phyloP scores from a whole-genome alignment of 495 filamentous ascomycete genomes.

The Cryomyces antarcticus region DNA sequence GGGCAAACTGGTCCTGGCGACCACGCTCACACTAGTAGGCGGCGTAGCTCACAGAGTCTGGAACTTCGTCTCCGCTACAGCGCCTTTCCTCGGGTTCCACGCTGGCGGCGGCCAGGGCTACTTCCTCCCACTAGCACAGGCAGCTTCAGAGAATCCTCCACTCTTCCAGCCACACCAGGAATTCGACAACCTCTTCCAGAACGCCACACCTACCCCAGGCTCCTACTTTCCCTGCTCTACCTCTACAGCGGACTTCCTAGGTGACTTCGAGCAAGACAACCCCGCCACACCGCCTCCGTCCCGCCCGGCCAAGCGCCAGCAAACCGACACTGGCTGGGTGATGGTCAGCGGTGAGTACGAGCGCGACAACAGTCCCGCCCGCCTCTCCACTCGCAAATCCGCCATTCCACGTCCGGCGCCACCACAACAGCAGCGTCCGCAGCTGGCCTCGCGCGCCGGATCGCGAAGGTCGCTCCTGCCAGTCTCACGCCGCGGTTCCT shows the following conservation, averaged over 20 bases:
- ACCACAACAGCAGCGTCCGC: background rate
- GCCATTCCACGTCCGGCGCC: background rate
- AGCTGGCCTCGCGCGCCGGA: background rate
- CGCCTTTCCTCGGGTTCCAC: slow-evolving; percentile 64
- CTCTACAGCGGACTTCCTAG: too few species aligned
- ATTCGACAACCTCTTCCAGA: slow-evolving; percentile 12
- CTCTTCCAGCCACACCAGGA: slow-evolving; percentile 17
- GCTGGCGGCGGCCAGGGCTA: slow-evolving; percentile 65
- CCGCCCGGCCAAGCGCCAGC: slow-evolving; percentile 29
- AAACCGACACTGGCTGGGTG: slow-evolving; percentile 42
- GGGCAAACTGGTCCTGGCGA: slow-evolving; percentile 17
- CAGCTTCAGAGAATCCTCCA: slow-evolving; percentile 13
- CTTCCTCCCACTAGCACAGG: slow-evolving; percentile 11
- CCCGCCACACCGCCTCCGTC: slow-evolving; percentile 5
- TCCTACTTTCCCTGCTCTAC: too few species aligned
- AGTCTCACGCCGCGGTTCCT: slow-evolving; percentile 16
- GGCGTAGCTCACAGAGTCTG: slow-evolving; percentile 46
- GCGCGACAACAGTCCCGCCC: slow-evolving; percentile 12
- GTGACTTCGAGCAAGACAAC: too few species aligned
- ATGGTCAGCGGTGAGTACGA: slow-evolving; percentile 28
- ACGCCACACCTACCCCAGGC: slow-evolving; percentile 7
- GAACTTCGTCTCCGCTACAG: slow-evolving; percentile 49
- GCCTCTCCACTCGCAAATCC: slow-evolving; percentile 2
- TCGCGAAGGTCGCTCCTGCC: slow-evolving; percentile 13
- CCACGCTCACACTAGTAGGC: slow-evolving; percentile 33